Percentiles rank a stretch among this genome's conserved stretches.
phyloP scores from a whole-genome alignment of 352 stramenopile species.

The Plasmopara halstedii region DNA sequence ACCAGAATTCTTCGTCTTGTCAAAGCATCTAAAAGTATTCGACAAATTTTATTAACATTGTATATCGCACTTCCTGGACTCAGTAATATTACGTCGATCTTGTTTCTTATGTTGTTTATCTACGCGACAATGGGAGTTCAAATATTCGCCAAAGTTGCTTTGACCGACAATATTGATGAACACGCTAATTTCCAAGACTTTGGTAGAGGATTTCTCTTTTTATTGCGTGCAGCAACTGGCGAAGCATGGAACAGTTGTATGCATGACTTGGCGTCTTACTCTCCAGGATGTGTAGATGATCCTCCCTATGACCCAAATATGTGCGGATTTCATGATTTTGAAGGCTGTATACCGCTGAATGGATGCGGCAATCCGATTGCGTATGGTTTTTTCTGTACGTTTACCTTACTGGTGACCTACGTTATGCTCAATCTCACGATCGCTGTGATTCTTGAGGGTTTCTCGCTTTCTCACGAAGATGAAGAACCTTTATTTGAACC shows the following conservation, averaged over 20 bases:
- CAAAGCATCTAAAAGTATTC: constrained; percentile 81
- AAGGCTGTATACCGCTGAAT: constrained; percentile 60
- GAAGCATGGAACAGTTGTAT: constrained; percentile 93
- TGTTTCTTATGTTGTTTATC: constrained; percentile 92
- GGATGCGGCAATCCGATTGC: constrained; percentile 67
- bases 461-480: constrained; percentile 77
- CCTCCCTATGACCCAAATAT: constrained; percentile 39
- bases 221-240: constrained; percentile 87
- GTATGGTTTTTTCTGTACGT: constrained; percentile 73
- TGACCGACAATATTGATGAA: constrained; percentile 63
- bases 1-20: constrained; percentile 79
- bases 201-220: constrained; percentile 82
- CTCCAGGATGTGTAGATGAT: constrained; percentile 51
- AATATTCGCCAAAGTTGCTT: constrained; percentile 85
- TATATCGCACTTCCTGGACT: constrained; percentile 84
- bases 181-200: constrained; percentile 92
- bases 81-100: constrained; percentile 86
- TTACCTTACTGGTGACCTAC: constrained; percentile 91
- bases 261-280: constrained; percentile 59
- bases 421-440: constrained; percentile 94
- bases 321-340: constrained; percentile 67
- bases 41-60: constrained; percentile 87
- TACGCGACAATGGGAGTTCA: constrained; percentile 90
- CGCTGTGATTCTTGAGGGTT: constrained; percentile 90
- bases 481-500: constrained; percentile 85